Evolutionary conservation across 2,329 filamentous ascomycete species (phyloP), one percentile per base, ranked within the genome.

Genomic region (Lachnellula occidentalis): DNA sequence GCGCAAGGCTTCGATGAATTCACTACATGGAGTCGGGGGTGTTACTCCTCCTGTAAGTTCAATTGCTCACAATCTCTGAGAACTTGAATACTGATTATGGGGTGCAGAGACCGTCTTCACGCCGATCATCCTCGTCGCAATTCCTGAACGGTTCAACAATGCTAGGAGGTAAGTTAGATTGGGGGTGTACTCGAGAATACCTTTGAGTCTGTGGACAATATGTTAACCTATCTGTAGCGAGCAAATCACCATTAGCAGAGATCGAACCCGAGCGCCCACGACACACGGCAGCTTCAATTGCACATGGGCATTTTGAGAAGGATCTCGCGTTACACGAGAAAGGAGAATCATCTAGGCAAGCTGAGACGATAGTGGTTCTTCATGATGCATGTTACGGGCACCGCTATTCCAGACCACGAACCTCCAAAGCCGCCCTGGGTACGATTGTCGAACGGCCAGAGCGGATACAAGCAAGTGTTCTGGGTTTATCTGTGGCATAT

Each of bases 321-420:
- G 68, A 70, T 43, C 53, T 70, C 14, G 63, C 65, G 34, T 34
- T 65, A 34, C 67, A 69, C 53, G 43, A 53, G 58, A 27, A 54
- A 43, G 45, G 59, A 63, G 34, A 55, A 62, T 14, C 55, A 61
- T 19, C 57, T 21, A 59, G 61, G 24, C 61, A 72, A 34, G 71
- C 80, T 11, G 76, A 91, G 57, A 90, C 90, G 0, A 73, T 95
- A 4, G 91, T 97, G 46, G 80, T 99, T 31, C 75, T 99, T 2
- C 91, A 97, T 65, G 94, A 99, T 73, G 86, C 88, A 51, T 96
- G 92, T 72, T 99, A 97, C 69, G 92, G 92, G 22, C 94, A 99
- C 73, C 86, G 91, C 21, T 99, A 85, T 71, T 90, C 92, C 11
- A 81, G 94, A 45, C 90, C 90, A 4, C 86, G 88, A 63, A 87